Conservation (phyloP, 2,329 filamentous ascomycete genomes). For the Venturia asperata region DNA sequence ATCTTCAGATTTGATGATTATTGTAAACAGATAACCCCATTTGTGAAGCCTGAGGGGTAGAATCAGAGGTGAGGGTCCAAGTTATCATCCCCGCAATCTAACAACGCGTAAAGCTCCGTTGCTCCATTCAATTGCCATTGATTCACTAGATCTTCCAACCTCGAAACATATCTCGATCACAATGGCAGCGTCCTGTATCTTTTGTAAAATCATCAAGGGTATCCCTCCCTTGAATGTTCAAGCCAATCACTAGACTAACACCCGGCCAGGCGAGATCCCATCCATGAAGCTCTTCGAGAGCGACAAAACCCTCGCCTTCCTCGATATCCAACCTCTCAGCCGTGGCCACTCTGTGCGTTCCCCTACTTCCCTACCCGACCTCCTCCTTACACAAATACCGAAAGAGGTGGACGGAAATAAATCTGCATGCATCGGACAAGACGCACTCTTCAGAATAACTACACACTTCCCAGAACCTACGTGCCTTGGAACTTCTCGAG, state of each 20-base stretch:
- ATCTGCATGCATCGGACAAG: neutral
- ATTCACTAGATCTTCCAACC: neutral
- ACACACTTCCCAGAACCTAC: slow-evolving; percentile 15
- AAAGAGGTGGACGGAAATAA: neutral
- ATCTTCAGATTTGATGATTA: neutral
- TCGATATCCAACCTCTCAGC: slow-evolving; percentile 88
- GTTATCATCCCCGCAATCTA: neutral
- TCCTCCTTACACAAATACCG: neutral
- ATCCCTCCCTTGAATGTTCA: slow-evolving; percentile 22
- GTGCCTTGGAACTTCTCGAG: neutral
- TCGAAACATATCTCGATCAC: neutral
- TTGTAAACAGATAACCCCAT: neutral
- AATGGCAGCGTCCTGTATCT: slow-evolving; percentile 65
- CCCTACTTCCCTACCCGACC: too few species aligned
- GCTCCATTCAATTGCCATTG: neutral
- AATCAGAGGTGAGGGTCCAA: neutral
- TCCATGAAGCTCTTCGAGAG: slow-evolving; percentile 94
- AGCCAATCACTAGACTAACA: slow-evolving; percentile 17
- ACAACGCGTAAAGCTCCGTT: neutral
- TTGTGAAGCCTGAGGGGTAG: neutral
- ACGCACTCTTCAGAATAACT: neutral
- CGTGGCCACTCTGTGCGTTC: slow-evolving; percentile 74
- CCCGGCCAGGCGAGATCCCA: slow-evolving; percentile 73
- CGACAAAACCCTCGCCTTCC: slow-evolving; percentile 87
- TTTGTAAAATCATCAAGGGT: slow-evolving; percentile 98